phyloP scores from a whole-genome alignment of 805 yeast genomes.

The Brettanomyces naardenensis region DNA sequence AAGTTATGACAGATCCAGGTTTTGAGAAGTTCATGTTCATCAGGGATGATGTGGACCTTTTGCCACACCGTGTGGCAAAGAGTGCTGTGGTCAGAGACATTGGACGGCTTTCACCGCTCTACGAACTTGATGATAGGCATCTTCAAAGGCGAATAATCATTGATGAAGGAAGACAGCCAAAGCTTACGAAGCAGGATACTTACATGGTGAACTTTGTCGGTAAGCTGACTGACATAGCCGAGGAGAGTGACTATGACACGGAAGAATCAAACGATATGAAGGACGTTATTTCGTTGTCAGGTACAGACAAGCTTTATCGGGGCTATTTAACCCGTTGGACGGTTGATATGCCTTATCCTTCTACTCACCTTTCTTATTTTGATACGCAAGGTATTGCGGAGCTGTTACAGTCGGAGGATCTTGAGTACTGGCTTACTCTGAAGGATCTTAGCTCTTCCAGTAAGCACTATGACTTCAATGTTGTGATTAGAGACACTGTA shows the following conservation, averaged over 20 bases:
- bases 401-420: slow-evolving; percentile 27
- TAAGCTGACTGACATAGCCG: background rate
- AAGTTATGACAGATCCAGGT: slow-evolving; percentile 34
- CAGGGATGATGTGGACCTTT: slow-evolving; percentile 50
- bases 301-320: slow-evolving; percentile 3
- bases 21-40: slow-evolving; percentile 63
- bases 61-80: slow-evolving; percentile 45
- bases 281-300: background rate
- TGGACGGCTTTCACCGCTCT: slow-evolving; percentile 43
- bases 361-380: background rate
- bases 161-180: background rate
- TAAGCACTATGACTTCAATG: slow-evolving; percentile 10
- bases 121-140: slow-evolving; percentile 16
- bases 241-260: background rate
- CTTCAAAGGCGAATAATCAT: slow-evolving; percentile 4
- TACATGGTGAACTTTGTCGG: slow-evolving; percentile 5
- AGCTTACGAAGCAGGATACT: slow-evolving; percentile 3
- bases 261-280: background rate
- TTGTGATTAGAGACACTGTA: slow-evolving; percentile 8
- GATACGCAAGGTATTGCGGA: slow-evolving; percentile 20
- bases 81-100: slow-evolving; percentile 46
- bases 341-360: background rate
- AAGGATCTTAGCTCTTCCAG: slow-evolving; percentile 8
- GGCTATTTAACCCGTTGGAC: slow-evolving; percentile 14
- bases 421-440: slow-evolving; percentile 18